Evolutionary conservation across 192 early-diverging fungal genomes (phyloP), one percentile per base, ranked within the genome.

Genomic region (Backusella luteola): DNA sequence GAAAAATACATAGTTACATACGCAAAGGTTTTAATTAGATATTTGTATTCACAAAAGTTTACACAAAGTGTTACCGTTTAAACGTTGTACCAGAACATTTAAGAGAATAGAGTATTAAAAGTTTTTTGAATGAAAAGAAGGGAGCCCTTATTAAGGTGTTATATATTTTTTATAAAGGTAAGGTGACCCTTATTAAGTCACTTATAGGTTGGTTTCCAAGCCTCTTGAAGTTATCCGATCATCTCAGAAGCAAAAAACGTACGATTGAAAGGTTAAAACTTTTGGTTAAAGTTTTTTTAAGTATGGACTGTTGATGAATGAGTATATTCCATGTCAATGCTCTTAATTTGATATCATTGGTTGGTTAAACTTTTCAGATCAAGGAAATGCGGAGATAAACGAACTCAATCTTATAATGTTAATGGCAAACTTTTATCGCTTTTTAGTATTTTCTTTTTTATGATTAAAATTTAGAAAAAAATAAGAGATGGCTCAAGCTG

Each of bases 21-120:
- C 11, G 23, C 21, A 12, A 29, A 63, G 23, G 26, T 23, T 32
- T 32, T 63, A 63, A 14, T 59, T 26, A 26, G 2, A 1, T 63
- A 23, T 63, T 63, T 63, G 56, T 63, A 29, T 23, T 29, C 56
- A 23, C 6, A 63, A 14, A 29, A 23, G 23, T 63, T 63, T 63
- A 29, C 26, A 29, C 56, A 29, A 63, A 63, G 56, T 63, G 26
- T 63, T 63, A 63, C 56, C 56, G 21, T 63, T 14, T 63, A 63
- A 63, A 63, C 23, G 56, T 63, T 63, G 56, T 63, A 63, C 56
- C 56, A 23, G 56, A 63, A 63, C 56, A 29, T 63, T 63, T 63
- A 63, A 63, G 56, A 63, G 11, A 59, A 59, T 26, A 59, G 56
- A 63, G 9, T 63, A 63, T 63, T 26, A 29, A 17, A 44, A 49